These are phyloP conservation scores for Coniochaeta sp. DNA, from an alignment of 2,329 filamentous ascomycete species.

Conservation along the genomic window DNA sequence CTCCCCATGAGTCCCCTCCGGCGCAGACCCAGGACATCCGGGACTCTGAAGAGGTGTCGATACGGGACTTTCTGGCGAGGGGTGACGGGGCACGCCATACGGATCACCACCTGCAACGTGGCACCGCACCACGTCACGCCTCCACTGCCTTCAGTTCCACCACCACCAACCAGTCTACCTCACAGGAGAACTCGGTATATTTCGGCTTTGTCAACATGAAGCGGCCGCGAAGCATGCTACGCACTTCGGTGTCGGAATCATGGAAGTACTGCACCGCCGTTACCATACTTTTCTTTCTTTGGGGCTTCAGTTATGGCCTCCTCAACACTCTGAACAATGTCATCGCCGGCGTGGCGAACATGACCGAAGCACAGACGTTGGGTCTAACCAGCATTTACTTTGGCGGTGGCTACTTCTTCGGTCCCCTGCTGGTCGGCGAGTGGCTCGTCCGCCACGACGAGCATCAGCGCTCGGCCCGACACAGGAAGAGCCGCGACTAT, in stretches of 20 bases:
- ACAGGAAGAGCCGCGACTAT: constrained; percentile 21
- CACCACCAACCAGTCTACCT: neutral
- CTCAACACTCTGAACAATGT: constrained; percentile 73
- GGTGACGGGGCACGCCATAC: neutral
- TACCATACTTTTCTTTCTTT: constrained; percentile 76
- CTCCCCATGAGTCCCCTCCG: constrained; percentile 5
- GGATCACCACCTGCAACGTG: neutral
- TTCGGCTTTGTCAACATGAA: constrained; percentile 73
- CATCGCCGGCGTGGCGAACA: constrained; percentile 55
- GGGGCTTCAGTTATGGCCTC: constrained; percentile 86
- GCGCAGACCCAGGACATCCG: neutral
- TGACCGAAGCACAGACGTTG: constrained; percentile 55
- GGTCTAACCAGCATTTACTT: constrained; percentile 67
- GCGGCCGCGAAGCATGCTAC: constrained; percentile 62
- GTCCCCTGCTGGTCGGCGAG: constrained; percentile 61
- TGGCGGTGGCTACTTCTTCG: constrained; percentile 61
- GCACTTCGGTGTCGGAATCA: constrained; percentile 55
- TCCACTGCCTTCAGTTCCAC: neutral
- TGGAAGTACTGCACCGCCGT: constrained; percentile 68
- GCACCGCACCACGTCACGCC: neutral
- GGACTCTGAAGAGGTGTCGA: constrained; percentile 11
- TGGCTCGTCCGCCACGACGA: constrained; percentile 64
- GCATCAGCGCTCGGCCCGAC: constrained; percentile 37
- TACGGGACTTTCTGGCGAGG: constrained; percentile 12
- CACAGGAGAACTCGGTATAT: constrained; percentile 43